Evolutionary conservation across 345 rosid species (phyloP), one percentile per base, ranked within the genome.

Genomic region (Tarenaya hassleriana): DNA sequence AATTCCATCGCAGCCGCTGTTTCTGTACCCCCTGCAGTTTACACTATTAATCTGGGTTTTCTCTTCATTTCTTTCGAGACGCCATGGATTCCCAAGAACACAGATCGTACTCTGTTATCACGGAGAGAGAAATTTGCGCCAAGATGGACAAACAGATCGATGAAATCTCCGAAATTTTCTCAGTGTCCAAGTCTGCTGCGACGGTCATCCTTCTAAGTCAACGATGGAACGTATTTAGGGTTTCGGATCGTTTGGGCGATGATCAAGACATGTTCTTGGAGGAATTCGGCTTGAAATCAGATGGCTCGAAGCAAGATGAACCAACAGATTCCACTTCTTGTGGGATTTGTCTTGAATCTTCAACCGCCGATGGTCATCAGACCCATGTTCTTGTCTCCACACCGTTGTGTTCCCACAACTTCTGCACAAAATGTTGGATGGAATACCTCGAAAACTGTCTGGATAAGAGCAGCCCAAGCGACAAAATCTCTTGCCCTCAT

Each of bases 371-470:
- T 39, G 4, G 27, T 9, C 45, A 34, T n/a, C 16, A 4, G 16
- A n/a, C 15, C 16, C 42, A 15, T 34, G 1, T 4, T 46, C 32
- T 64, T 10, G n/a, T 52, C 69, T 58, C 64, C 35, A 58, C 64
- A 1, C 55, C 69, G 1, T 58, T 58, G 39, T 65, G 69, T 19
- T 39, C 64, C 9, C 69, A 65, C 44, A 50, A 58, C 48, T 58
- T 44, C 34, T 37, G 38, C 8, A 45, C 15, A 3, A 40, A 7
- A 29, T 40, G 31, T 40, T 65, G 69, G 69, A 52, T 42, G 9
- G 16, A 33, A 8, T 20, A 65, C 46, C 50, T 65, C 37, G 31
- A 0, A 0, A 10, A 51, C 5, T 0, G 8, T 51, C 20, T 58
- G 41, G n/a, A n/a, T n/a, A 3, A 44, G 19, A 8, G 47, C 32